A percentile compares a stretch with the other conserved stretches of the same genome.
These are phyloP conservation scores for Coelastrella sp. DNA, from an alignment of 139 green algal genomes.

Conservation along the genomic window DNA sequence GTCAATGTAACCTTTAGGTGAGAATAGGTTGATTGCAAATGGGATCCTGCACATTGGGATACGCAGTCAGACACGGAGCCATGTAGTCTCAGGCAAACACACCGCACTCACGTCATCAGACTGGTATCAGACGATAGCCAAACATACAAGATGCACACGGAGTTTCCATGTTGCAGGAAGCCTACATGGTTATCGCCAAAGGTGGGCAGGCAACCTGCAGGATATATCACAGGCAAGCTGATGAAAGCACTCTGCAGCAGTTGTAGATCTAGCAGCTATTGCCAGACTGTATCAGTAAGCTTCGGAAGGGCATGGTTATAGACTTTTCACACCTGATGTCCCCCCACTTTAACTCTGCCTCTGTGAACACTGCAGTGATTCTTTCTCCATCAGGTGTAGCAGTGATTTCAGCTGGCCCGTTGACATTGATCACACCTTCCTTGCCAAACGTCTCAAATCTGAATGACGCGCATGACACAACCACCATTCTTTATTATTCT, in stretches of 20 bases:
- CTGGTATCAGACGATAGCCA: too few relatives aligned
- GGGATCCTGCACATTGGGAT: slow-evolving; percentile 27
- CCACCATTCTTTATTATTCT: neutral
- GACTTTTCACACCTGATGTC: neutral
- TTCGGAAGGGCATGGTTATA: neutral
- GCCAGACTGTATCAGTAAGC: too few relatives aligned
- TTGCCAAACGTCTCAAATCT: slow-evolving; percentile 31
- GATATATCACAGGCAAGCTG: too few relatives aligned
- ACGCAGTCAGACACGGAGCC: too few relatives aligned
- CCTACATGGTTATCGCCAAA: too few relatives aligned
- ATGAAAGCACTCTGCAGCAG: too few relatives aligned
- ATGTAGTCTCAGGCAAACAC: neutral
- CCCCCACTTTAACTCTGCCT: slow-evolving; percentile 40
- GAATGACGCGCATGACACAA: neutral
- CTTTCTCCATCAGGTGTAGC: slow-evolving; percentile 3
- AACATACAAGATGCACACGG: too few relatives aligned
- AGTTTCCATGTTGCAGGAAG: too few relatives aligned
- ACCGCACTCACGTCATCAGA: too few relatives aligned
- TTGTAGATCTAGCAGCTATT: too few relatives aligned
- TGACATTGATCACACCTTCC: slow-evolving; percentile 34
- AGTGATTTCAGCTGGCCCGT: slow-evolving; percentile 32
- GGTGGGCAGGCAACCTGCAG: too few relatives aligned
- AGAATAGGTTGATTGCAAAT: slow-evolving; percentile 42
- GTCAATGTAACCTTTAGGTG: slow-evolving; percentile 66
- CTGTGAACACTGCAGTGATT: slow-evolving; percentile 38